These are phyloP conservation scores for Didymella glomerata DNA, from an alignment of 2,329 filamentous ascomycete genomes.

Conservation along the genomic window DNA sequence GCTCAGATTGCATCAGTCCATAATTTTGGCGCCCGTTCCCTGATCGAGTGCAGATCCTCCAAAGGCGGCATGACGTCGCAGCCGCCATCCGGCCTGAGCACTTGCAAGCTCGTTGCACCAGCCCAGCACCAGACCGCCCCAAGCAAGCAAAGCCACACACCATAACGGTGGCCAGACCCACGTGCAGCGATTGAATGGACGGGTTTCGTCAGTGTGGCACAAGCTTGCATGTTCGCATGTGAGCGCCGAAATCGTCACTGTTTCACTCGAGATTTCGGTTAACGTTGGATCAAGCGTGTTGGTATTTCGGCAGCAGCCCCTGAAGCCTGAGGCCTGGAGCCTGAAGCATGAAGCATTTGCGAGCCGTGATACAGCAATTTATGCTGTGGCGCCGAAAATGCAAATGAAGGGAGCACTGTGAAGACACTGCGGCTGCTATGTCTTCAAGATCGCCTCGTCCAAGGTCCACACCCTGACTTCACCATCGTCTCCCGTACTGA, in stretches of 20 bases:
- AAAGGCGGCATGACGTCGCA: conserved; percentile 33
- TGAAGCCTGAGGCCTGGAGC: conserved; percentile 14
- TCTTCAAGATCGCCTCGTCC: conserved; percentile 28
- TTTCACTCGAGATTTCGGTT: no score
- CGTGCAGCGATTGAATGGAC: background rate
- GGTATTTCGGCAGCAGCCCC: conserved; percentile 6
- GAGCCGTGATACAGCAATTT: no score
- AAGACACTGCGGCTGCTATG: no score
- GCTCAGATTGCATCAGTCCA: conserved; percentile 28
- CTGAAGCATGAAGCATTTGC: no score
- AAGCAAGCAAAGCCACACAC: conserved; percentile 9
- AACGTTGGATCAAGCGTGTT: no score
- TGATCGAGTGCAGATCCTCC: conserved; percentile 33
- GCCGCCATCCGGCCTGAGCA: conserved; percentile 26
- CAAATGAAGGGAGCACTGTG: no score
- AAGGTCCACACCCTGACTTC: conserved; percentile 81
- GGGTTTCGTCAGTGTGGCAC: conserved; percentile 27
- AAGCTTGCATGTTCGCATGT: conserved; percentile 11
- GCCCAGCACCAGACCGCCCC: background rate
- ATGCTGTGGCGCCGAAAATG: conserved; percentile 9
- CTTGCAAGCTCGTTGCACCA: no score
- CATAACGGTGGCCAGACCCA: no score
- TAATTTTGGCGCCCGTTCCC: conserved; percentile 38
- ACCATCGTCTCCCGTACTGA: conserved; percentile 93
- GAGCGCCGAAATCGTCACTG: conserved; percentile 4